Base-by-base conservation (phyloP, 805 yeast species). In the Candida montana region DNA sequence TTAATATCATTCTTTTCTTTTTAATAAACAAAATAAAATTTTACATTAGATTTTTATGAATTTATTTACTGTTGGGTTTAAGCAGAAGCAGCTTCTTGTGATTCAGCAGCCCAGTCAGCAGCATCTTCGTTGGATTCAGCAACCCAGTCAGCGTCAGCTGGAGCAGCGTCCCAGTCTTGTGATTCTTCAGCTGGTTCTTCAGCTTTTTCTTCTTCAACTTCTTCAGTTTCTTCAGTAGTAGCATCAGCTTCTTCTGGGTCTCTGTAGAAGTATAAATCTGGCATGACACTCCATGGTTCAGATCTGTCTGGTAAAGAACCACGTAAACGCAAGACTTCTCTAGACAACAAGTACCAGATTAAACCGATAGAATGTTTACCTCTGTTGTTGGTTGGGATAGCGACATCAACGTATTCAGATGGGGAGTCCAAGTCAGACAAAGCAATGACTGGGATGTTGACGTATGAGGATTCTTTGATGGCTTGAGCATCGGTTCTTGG, bases 401-500 rank as follows among this genome's bases (percentile, higher is more conserved):
- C 98, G 73, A 93, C 96, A 72, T 93, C 99, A 62, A 93, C 98
- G 76, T 74, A 93, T 77, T 93, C 98, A 63, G 95, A 80, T 74
- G 99, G 99, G 61, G 97, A 90, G 79, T 93, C 99, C 72, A 90
- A 84, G 77, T 93, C 99, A 63, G 89, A 78, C 70, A 93, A 86
- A 66, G 99, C 99, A 72, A 93, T 93, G 69, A 93, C 98, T 75
- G 99, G 99, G 68, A 93, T 90, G 95, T 93, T 93, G 70, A 95
- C 99, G 79, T 93, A 93, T 63, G 98, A 90, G 57, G 99, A 90
- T 81, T 93, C 99, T 79, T 88, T 89, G 83, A 93, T 93, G 67
- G 99, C 98, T 81, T 93, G 99, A 69, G 96, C 86, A 69, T 93
- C 99, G 61, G 98, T 91, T 84, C 98, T 91, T 79, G 99, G 99